Percentiles rank a stretch among this genome's conserved stretches.
These are phyloP conservation scores for Pterulicium gracile DNA, from an alignment of 1,284 basidiomycete species.

Conservation along the genomic window DNA sequence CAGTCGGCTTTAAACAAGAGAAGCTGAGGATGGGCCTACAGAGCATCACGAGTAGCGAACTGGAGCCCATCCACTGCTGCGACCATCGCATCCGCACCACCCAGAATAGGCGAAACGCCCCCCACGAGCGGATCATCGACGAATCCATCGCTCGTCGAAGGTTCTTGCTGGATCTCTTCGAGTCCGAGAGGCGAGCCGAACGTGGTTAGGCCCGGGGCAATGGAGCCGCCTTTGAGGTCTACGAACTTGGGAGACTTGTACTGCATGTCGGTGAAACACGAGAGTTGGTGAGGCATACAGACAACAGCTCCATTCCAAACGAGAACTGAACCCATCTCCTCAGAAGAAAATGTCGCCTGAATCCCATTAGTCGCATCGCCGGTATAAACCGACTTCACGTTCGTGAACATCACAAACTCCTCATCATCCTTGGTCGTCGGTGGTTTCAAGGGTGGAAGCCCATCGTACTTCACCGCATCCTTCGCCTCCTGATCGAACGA, in stretches of 20 bases:
- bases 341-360: conserved; percentile 17
- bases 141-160: conserved; percentile 58
- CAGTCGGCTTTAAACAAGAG: conserved; percentile 2
- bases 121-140: conserved; percentile 38
- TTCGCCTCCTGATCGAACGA: conserved; percentile 45
- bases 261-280: not conserved
- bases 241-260: conserved; percentile 11
- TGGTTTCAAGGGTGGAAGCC: conserved; percentile 49
- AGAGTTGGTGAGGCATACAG: not conserved
- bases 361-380: conserved; percentile 19
- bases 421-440: conserved; percentile 15
- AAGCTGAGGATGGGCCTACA: conserved; percentile 31
- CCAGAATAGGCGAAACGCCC: conserved; percentile 32
- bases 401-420: conserved; percentile 43
- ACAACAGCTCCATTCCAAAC: not conserved
- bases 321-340: conserved; percentile 5
- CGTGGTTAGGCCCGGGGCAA: conserved; percentile 40
- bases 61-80: conserved; percentile 66
- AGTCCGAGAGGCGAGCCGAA: conserved; percentile 52
- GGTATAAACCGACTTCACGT: conserved; percentile 39
- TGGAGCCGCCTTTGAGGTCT: conserved; percentile 12
- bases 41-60: conserved; percentile 57
- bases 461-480: conserved; percentile 49
- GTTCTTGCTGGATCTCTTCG: conserved; percentile 50
- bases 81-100: conserved; percentile 41